Conservation (phyloP, 1,284 basidiomycete species). For the Melampsora americana region DNA sequence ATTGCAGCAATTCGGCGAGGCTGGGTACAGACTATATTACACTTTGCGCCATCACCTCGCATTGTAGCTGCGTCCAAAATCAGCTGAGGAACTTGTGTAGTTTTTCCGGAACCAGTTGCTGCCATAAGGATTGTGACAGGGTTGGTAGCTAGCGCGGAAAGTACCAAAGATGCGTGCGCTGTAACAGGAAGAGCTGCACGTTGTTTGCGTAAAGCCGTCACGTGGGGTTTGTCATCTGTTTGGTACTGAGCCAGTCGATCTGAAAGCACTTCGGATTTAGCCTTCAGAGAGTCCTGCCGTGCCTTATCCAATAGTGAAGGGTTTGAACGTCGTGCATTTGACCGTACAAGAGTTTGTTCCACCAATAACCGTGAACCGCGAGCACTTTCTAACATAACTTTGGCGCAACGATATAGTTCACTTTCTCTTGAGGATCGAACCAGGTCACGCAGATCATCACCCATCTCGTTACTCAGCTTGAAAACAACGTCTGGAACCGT, state of each 20-base stretch:
- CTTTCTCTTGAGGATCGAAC: constrained; percentile 66
- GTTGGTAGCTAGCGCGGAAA: constrained; percentile 70
- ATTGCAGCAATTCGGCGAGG: constrained; percentile 88
- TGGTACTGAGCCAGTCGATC: constrained; percentile 4
- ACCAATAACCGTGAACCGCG: constrained; percentile 65
- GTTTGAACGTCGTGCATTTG: constrained; percentile 29
- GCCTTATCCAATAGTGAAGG: constrained; percentile 18
- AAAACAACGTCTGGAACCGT: constrained; percentile 71
- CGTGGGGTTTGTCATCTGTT: constrained; percentile 7
- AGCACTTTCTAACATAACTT: constrained; percentile 49
- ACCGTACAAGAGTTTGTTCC: constrained; percentile 66
- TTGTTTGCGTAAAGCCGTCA: constrained; percentile 20
- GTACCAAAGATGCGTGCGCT: constrained; percentile 48
- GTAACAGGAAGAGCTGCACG: constrained; percentile 46
- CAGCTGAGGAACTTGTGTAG: constrained; percentile 90
- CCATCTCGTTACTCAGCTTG: constrained; percentile 66
- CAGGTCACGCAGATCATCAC: constrained; percentile 71
- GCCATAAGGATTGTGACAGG: constrained; percentile 92
- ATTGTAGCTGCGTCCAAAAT: constrained; percentile 82
- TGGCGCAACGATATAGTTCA: constrained; percentile 58
- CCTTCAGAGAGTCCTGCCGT: constrained; percentile 20
- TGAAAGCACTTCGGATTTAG: constrained; percentile 21
- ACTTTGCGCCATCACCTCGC: constrained; percentile 71
- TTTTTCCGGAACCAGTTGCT: constrained; percentile 92
- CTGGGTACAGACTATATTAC: constrained; percentile 91